Percentiles rank a stretch among this genome's conserved stretches.
phyloP scores from a whole-genome alignment of 148 eudicot species.

The Vaccinium corymbosum region DNA sequence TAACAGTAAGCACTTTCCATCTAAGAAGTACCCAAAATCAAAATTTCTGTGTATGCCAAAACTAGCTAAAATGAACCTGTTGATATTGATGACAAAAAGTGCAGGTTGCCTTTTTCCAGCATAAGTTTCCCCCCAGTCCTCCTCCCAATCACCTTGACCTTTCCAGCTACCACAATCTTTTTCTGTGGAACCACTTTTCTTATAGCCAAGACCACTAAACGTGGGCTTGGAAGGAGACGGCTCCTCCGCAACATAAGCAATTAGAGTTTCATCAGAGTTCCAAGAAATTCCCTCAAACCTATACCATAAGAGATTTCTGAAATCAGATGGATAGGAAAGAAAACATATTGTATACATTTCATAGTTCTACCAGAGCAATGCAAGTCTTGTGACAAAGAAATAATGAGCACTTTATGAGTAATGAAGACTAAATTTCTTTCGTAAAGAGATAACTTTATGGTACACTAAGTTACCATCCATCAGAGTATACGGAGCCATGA shows the following conservation, averaged over 20 bases:
- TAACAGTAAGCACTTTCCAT: conserved; percentile 12
- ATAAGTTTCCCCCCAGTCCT: conserved; percentile 92
- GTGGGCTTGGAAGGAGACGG: conserved; percentile 62
- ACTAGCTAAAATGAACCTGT: conserved; percentile 44
- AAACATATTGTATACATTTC: neutral
- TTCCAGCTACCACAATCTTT: conserved; percentile 82
- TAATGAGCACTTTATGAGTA: neutral
- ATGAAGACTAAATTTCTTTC: neutral
- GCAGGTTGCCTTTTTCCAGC: conserved; percentile 79
- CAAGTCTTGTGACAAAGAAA: neutral
- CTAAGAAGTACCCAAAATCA: neutral
- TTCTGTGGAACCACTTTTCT: conserved; percentile 51
- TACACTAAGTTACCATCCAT: conserved; percentile 67
- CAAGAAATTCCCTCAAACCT: conserved; percentile 99
- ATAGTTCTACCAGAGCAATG: neutral
- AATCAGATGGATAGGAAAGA: neutral
- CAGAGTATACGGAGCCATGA: conserved; percentile 82
- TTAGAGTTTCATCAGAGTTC: conserved; percentile 71
- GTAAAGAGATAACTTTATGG: neutral
- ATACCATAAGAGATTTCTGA: conserved; percentile 7
- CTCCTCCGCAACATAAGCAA: conserved; percentile 97
- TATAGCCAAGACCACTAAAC: conserved; percentile 55
- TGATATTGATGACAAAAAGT: conserved; percentile 63
- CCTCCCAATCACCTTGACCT: conserved; percentile 86
- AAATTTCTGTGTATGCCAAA: neutral